Base-by-base conservation (phyloP, 306 rosid species). In the Sophora flavescens region DNA sequence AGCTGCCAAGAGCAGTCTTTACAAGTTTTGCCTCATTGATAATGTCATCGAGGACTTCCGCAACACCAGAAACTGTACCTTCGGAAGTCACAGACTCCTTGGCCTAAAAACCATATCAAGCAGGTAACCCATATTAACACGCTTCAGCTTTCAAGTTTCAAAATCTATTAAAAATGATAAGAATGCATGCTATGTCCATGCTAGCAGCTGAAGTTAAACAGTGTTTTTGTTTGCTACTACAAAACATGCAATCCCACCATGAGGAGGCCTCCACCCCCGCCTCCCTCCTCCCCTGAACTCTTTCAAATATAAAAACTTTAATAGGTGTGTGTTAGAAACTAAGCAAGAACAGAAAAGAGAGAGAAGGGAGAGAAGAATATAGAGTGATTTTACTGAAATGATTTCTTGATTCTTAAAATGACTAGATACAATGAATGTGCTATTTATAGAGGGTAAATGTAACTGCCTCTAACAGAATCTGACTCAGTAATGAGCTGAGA, bases 1-100 rank as follows among this genome's bases (percentile, higher is more conserved):
- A 89, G 96, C 99, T 88, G 42, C 98, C 86, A 54, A 95, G 97
- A 38, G 99, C 98, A 75, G 92, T 92, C 88, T 85, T 91, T 63
- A 95, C 79, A 58, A 89, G 97, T 89, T 88, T 93, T 60, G 93
- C 98, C 50, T 91, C 91, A 0, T 70, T 82, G 50, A 91, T 86
- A 52, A 91, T 82, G 53, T 85, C 88, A 28, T 84, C 78, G 4
- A 91, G 88, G 68, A 68, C 61, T 78, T 89, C 88, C 70, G 80
- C 78, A 74, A 56, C 69, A 76, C 86, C 63, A 15, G 85, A 63
- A 63, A 48, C 64, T 63, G 80, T 42, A 63, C 81, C 87, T 81
- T 85, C 86, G n/a, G 84, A 84, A 68, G 78, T 28, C 68, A 33
- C 63, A 12, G 69, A 79, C 44, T 89, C 93, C 79, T 84, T 88